Base-by-base conservation (phyloP, 192 early-diverging fungal genomes). In the Rhizophagus sp. region DNA sequence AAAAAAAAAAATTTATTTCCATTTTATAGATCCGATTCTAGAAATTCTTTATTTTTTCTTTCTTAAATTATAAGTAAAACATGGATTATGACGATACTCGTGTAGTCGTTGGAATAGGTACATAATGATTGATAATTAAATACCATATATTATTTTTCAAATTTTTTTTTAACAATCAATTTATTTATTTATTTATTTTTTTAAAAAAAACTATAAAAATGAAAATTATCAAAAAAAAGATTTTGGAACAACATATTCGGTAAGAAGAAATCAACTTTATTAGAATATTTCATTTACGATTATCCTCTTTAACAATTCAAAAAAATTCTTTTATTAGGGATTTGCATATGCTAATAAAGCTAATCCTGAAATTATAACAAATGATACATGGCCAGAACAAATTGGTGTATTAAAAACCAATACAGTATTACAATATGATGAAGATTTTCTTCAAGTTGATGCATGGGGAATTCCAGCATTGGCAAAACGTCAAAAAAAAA, bases 371-470 rank as follows among this genome's bases (percentile, higher is more conserved):
- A 57, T 75, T 33, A 11, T 75, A 30, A 75, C 73, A 6, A 75
- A 75, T 15, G 49, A 75, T 2, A 75, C 49, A 25, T 75, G 73
- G 73, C 24, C 73, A 30, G 50, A 34, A 10, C 24, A 34, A 11
- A 19, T 19, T 34, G 73, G 73, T 34, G 11, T 13, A 75, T 62
- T 61, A 4, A 75, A 75, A 75, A 75, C 73, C 1, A 52, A 52
- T 61, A 61, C 73, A 15, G 73, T 62, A 30, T 25, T 75, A 19
- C 57, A 61, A 34, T 75, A 75, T 75, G 25, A 75, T 61, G 73
- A 75, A 9, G n/a, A 50, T 34, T 62, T 27, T 36, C 1, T 44
- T n/a, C n/a, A 33, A 5, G 30, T 75, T 52, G 50, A 25, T 5
- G 52, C 47, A 33, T 75, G 73, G 73, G 73, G 73, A 34, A 12